Evolutionary conservation across 2,329 filamentous ascomycete species (phyloP), one percentile per base, ranked within the genome.

Genomic region (Xylaria sp.): DNA sequence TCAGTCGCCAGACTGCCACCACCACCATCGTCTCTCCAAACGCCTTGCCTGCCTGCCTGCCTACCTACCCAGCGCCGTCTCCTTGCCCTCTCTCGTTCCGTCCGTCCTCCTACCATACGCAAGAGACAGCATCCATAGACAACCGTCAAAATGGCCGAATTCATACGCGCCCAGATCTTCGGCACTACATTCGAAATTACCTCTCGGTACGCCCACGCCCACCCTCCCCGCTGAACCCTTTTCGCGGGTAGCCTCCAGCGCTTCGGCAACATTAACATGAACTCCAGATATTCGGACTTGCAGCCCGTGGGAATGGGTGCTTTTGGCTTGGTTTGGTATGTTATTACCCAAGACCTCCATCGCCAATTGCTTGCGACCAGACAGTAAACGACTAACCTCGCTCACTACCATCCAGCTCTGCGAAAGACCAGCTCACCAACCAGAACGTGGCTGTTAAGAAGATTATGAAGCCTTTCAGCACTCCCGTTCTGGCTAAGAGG

Each of bases 381-480:
- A 13, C 13, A 48, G 20, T 46, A 61, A 20, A 53, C 60, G 6
- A 59, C 63, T 62, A 59, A 68, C 26, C 20, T 33, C 11, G 9
- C 38, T 26, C 36, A 7, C 23, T 10, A 15, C 6, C 31, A 36
- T 69, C 66, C 58, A 98, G 95, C 83, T 98, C 96, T 73, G 96
- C 96, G 67, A 95, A 94, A 83, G 96, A 99, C 82, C 94, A 98
- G 85, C 93, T 99, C 82, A 98, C 96, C 69, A 93, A 89, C 80
- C 94, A 97, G 82, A 94, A 94, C 82, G 96, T 99, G 70, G 96
- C 96, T 68, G 94, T 99, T 80, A 99, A 99, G 89, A 99, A 99
- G 89, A 99, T 99, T 79, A 98, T 99, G 95, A 99, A 98, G 86
- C 96, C 96, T 10, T 99, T 99, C 84, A 97, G 94, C 87, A 99